A percentile compares a stretch with the other conserved stretches of the same genome.
Evolutionary conservation across 2,329 filamentous ascomycete genomes (phyloP).

Genomic region (Coniochaeta pulveracea): DNA sequence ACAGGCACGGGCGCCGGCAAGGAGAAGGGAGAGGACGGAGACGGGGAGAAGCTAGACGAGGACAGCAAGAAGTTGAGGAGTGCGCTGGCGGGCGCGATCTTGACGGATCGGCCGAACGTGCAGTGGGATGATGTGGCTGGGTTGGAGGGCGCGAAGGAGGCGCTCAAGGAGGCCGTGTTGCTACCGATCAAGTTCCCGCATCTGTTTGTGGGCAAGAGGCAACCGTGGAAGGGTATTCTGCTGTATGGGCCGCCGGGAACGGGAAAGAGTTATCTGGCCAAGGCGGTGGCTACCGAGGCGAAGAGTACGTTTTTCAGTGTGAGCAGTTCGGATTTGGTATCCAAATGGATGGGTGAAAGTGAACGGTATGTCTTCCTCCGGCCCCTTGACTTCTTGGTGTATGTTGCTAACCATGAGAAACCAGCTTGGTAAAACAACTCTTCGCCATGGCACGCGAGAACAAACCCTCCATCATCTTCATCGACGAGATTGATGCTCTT

Average conservation of each 20-base stretch:
- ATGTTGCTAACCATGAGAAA: neutral
- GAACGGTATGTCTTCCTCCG: slow-evolving; percentile 55
- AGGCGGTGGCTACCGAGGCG: slow-evolving; percentile 94
- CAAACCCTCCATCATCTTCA: slow-evolving; percentile 68
- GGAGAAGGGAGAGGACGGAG: slow-evolving; percentile 31
- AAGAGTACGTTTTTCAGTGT: slow-evolving; percentile 99
- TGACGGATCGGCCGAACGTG: slow-evolving; percentile 92
- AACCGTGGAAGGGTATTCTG: slow-evolving; percentile 97
- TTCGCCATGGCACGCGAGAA: slow-evolving; percentile 98
- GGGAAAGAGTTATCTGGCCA: slow-evolving; percentile 94
- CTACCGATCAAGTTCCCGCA: slow-evolving; percentile 97
- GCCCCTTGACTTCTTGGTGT: neutral
- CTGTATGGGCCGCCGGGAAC: slow-evolving; percentile 94
- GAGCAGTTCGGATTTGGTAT: slow-evolving; percentile 91
- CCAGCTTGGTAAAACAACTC: slow-evolving; percentile 84
- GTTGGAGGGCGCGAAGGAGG: slow-evolving; percentile 87
- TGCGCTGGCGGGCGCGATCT: slow-evolving; percentile 80
- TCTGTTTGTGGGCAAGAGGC: slow-evolving; percentile 87
- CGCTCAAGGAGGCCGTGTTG: slow-evolving; percentile 94
- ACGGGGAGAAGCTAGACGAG: slow-evolving; percentile 61
- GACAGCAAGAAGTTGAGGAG: slow-evolving; percentile 92
- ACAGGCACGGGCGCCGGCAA: slow-evolving; percentile 51
- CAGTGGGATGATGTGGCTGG: slow-evolving; percentile 98
- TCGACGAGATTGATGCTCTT: slow-evolving; percentile 60
- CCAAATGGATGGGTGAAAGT: slow-evolving; percentile 99